Conservation (phyloP, 2,329 filamentous ascomycete species). For the Curvularia sp. region DNA sequence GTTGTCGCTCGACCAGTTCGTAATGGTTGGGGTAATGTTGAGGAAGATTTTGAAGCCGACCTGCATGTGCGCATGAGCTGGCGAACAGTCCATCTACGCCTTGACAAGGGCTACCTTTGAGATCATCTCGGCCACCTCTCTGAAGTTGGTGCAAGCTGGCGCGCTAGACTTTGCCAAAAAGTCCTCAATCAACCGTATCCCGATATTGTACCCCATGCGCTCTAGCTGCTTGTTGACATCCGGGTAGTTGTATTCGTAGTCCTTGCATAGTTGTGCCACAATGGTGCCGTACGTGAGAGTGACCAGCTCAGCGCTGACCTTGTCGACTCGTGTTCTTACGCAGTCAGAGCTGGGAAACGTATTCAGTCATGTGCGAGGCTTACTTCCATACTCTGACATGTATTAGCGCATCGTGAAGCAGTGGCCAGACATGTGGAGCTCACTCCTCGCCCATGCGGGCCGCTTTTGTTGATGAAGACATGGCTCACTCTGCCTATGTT, state of each 20-base stretch:
- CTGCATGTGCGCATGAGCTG: slow-evolving; percentile 55
- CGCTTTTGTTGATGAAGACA: slow-evolving; percentile 67
- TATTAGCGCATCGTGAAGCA: slow-evolving; percentile 43
- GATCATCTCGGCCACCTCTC: slow-evolving; percentile 96
- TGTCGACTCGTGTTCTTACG: slow-evolving; percentile 87
- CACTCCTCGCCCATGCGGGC: slow-evolving; percentile 78
- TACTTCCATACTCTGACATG: slow-evolving; percentile 86
- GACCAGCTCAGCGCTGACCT: slow-evolving; percentile 96
- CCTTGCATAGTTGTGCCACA: slow-evolving; percentile 93
- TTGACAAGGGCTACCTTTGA: slow-evolving; percentile 68
- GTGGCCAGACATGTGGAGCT: slow-evolving; percentile 48
- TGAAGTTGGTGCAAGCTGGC: slow-evolving; percentile 87
- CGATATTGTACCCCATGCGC: slow-evolving; percentile 99
- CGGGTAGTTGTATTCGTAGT: slow-evolving; percentile 91
- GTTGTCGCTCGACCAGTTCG: slow-evolving; percentile 95
- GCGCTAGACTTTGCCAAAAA: slow-evolving; percentile 95
- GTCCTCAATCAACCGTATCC: slow-evolving; percentile 92
- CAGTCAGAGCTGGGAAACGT: slow-evolving; percentile 31
- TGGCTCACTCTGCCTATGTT: slow-evolving; percentile 30
- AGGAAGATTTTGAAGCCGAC: slow-evolving; percentile 99
- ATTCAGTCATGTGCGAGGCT: slow-evolving; percentile 52
- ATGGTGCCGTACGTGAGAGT: slow-evolving; percentile 98
- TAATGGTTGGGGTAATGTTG: slow-evolving; percentile 91
- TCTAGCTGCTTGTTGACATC: slow-evolving; percentile 98
- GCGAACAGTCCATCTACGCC: not conserved